Evolutionary conservation across 495 filamentous ascomycete species (phyloP), one percentile per base, ranked within the genome.

Genomic region (Podospora pseudocomata): DNA sequence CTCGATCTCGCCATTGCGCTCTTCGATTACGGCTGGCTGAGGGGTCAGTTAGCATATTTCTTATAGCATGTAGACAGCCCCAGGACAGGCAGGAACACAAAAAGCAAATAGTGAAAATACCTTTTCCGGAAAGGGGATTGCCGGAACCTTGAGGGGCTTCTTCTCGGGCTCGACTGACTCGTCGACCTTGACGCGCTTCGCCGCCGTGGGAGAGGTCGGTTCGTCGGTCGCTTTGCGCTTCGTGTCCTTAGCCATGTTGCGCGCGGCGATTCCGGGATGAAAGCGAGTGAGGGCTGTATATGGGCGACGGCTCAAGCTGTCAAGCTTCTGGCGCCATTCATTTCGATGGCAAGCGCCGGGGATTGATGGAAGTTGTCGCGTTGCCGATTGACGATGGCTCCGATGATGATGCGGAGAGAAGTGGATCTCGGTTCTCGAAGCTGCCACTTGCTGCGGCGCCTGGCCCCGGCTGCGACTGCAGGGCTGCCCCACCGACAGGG

Each of bases 1-100:
- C 76, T 97, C 94, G 69, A 99, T 99, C 58, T 97, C 93, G 72
- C 95, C 94, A 75, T 91, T 91, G 71, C 92, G 91, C 78, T 99
- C 95, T 78, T 99, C 95, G 67, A 95, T 83, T 0, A 96, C 94
- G 1, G 95, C 96, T 16, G 93, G 91, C 90, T 58, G 7, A 49
- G 39, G 39, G 5, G 15, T 3, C 2, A 11, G 39, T 49, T 49
- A 49, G 39, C 39, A 11, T 49, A 7, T 5, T 5, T 32, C 30
- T 32, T 5, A 6, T 49, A 13, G 15, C 15, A 49, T 18, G 9
- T 13, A 11, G 39, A 13, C 39, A 49, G 15, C 2, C 13, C 2
- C 39, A 49, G 39, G 39, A 49, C 39, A 49, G 39, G 39, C 0
- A 49, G n/a, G 23, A 20, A 26, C 20, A 18, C 1, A 19, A 58